These are phyloP conservation scores for Collybia nuda DNA, from an alignment of 768 basidiomycete genomes.

Conservation along the genomic window DNA sequence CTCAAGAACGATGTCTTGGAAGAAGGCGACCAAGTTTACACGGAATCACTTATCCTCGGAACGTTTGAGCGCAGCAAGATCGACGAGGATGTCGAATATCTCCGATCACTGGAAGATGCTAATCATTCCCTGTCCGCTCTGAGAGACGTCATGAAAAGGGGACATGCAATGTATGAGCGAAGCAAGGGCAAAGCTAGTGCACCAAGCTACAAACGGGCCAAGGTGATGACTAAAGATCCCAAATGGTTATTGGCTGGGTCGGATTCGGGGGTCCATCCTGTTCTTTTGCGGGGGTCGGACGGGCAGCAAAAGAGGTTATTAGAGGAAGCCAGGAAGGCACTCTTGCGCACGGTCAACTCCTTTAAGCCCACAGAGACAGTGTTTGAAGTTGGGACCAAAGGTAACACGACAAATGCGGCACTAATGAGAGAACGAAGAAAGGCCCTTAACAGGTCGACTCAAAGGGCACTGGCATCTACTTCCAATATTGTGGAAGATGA, in stretches of 20 bases:
- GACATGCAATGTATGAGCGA: slow-evolving; percentile 92
- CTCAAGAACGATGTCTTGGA: slow-evolving; percentile 52
- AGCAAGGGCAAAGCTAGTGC: slow-evolving; percentile 88
- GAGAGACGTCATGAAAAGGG: slow-evolving; percentile 82
- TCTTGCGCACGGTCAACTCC: slow-evolving; percentile 74
- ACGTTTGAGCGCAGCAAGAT: slow-evolving; percentile 76
- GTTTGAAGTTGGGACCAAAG: slow-evolving; percentile 83
- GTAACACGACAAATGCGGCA: slow-evolving; percentile 56
- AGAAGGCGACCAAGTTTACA: slow-evolving; percentile 61
- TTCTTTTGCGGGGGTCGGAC: slow-evolving; percentile 45
- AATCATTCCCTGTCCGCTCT: slow-evolving; percentile 66
- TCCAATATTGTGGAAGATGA: slow-evolving; percentile 31
- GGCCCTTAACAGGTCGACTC: slow-evolving; percentile 65
- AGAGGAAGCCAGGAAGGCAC: slow-evolving; percentile 58
- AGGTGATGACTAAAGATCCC: slow-evolving; percentile 74
- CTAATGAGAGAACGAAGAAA: slow-evolving; percentile 90
- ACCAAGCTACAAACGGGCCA: slow-evolving; percentile 85
- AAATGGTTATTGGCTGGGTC: slow-evolving; percentile 72
- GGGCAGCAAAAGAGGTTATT: slow-evolving; percentile 34
- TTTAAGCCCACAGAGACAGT: slow-evolving; percentile 90
- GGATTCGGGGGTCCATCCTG: slow-evolving; percentile 71
- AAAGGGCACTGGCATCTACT: slow-evolving; percentile 39
- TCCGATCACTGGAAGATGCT: slow-evolving; percentile 61
- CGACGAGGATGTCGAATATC: slow-evolving; percentile 84
- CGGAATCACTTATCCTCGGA: slow-evolving; percentile 75